Conservation (phyloP, 1,284 basidiomycete genomes). For the Marasmius sp. region DNA sequence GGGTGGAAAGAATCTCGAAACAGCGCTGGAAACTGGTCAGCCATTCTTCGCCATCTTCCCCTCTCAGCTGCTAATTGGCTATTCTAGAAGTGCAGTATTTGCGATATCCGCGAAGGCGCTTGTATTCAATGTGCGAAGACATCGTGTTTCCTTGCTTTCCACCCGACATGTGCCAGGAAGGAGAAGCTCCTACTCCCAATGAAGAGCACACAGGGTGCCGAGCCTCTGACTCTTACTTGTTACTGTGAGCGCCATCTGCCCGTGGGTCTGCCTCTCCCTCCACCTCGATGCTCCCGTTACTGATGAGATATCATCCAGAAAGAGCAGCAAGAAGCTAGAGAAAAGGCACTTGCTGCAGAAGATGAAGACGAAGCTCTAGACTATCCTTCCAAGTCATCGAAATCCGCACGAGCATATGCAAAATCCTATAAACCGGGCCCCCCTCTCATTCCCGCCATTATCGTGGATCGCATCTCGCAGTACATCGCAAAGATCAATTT, state of each 20-base stretch:
- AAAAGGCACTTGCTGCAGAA: slow-evolving; percentile 54
- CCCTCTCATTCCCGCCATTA: slow-evolving; percentile 73
- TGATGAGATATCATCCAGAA: slow-evolving; percentile 38
- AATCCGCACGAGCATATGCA: slow-evolving; percentile 78
- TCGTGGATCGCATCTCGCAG: slow-evolving; percentile 73
- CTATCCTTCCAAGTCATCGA: slow-evolving; percentile 46
- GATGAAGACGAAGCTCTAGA: slow-evolving; percentile 37
- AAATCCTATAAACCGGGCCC: slow-evolving; percentile 80
- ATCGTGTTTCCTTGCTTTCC: slow-evolving; percentile 92
- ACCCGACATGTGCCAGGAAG: slow-evolving; percentile 91
- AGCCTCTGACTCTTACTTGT: slow-evolving; percentile 69
- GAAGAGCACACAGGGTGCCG: slow-evolving; percentile 78
- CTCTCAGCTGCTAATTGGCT: neutral
- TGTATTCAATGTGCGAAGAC: slow-evolving; percentile 97
- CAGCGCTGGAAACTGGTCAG: slow-evolving; percentile 92
- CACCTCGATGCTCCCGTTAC: slow-evolving; percentile 2
- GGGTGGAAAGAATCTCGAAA: slow-evolving; percentile 86
- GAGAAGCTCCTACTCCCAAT: slow-evolving; percentile 83
- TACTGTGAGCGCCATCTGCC: slow-evolving; percentile 91
- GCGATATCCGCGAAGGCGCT: slow-evolving; percentile 81
- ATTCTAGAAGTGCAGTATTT: slow-evolving; percentile 84
- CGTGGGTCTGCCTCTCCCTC: slow-evolving; percentile 49
- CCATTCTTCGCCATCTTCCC: slow-evolving; percentile 10
- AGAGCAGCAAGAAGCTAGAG: slow-evolving; percentile 65
- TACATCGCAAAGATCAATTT: slow-evolving; percentile 78